phyloP scores from a whole-genome alignment of 2,329 filamentous ascomycete genomes.

The Capronia coronata region DNA sequence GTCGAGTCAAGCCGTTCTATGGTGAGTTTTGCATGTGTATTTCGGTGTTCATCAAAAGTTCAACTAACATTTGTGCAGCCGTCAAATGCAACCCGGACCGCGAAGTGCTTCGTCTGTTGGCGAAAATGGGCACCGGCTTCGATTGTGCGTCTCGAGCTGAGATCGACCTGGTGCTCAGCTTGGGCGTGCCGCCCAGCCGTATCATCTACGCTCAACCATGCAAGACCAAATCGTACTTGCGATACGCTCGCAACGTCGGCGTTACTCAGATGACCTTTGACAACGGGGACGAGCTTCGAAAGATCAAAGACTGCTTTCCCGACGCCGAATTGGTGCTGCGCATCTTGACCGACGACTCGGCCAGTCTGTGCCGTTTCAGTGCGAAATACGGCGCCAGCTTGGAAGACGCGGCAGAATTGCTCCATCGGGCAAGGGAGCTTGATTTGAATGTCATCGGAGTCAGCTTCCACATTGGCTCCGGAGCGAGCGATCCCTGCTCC shows the following conservation, averaged over 20 bases:
- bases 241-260: conserved; percentile 73
- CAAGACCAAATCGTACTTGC: conserved; percentile 98
- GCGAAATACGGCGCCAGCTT: conserved; percentile 94
- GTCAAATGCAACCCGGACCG: conserved; percentile 98
- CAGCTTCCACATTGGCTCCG: conserved; percentile 96
- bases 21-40: conserved; percentile 49
- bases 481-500: conserved; percentile 84
- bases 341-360: conserved; percentile 93
- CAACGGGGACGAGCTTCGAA: conserved; percentile 95
- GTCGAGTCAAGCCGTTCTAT: conserved; percentile 92
- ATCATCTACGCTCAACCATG: conserved; percentile 99
- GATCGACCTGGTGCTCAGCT: conserved; percentile 81
- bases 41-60: conserved; percentile 7
- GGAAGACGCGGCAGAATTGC: conserved; percentile 69
- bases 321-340: conserved; percentile 86
- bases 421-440: conserved; percentile 72
- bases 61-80: conserved; percentile 46
- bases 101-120: conserved; percentile 78
- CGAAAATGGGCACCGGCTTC: conserved; percentile 85
- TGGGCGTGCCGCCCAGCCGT: conserved; percentile 77
- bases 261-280: conserved; percentile 99
- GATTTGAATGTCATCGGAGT: conserved; percentile 89
- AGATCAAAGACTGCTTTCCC: conserved; percentile 88
- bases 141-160: conserved; percentile 97
- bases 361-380: conserved; percentile 87